Base-by-base conservation (phyloP, 1,284 basidiomycete species). In the Coniferiporia weirii region DNA sequence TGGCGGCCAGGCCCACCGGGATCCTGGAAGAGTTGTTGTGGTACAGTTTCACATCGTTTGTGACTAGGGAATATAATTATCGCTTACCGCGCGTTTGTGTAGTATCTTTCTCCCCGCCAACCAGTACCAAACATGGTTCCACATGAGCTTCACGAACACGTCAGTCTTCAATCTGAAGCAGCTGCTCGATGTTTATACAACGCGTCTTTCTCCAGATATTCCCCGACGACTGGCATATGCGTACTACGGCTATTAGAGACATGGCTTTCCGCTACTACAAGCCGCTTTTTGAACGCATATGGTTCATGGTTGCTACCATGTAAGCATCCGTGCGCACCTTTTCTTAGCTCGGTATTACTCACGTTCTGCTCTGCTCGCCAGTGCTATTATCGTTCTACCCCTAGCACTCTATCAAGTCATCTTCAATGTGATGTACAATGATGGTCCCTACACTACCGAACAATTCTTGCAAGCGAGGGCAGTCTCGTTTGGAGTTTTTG, bases 261-360 rank as follows among this genome's bases (percentile, higher is more conserved):
- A 66, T 75, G 22, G 72, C 75, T 10, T 72, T 73, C 10, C 74
- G 71, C 12, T 81, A 78, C 65, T 71, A 76, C 63, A 76, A 76
- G 58, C 78, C 78, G 13, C 61, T 69, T 17, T 71, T 83, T 60
- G 81, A 84, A 63, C 69, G 75, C 27, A 60, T 74, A 47, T 83
- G 77, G 72, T 61, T 75, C 17, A 17, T 73, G 32, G 47, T 76
- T 59, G 69, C 70, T 43, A 47, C 81, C 22, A 55, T 77, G 81
- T 83, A 65, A 40, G 75, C 69, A 20, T 43, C n/a, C 20, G 3
- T 35, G 27, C 2, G 19, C 40, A 20, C 50, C 4, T 32, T 27
- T 27, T 27, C 27, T 27, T 40, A n/a, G 2, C 15, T 32, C n/a
- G 19, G 27, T 3, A 19, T 10, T 53, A n/a, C 48, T 60, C 27